Base-by-base conservation (phyloP, 495 filamentous ascomycete species). In the Aspergillus leporis region DNA sequence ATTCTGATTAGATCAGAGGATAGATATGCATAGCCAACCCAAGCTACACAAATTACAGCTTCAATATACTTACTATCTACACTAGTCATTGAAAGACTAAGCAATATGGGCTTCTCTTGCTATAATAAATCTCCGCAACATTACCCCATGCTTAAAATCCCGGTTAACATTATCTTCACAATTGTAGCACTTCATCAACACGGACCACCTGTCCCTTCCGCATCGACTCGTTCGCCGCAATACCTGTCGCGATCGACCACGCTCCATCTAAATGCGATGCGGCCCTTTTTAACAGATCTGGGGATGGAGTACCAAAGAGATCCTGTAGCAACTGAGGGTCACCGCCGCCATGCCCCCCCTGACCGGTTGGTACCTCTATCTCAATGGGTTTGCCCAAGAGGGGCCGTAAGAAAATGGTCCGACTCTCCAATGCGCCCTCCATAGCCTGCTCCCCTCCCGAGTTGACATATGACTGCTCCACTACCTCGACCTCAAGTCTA, bases 211-310 rank as follows among this genome's bases (percentile, higher is more conserved):
- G 74, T 0, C 81, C 82, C 48, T 77, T 84, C 1, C 76, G 74
- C 34, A 85, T 81, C 5, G 82, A 82, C 65, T 66, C 70, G 57
- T 85, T 86, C 6, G 82, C 82, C 25, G 80, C 81, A 60, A 86
- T 82, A 0, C 82, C 83, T 0, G 81, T 84, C 59, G 83, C 36
- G 45, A 86, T 84, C 5, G 80, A 82, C 60, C 76, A 68, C 0
- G 81, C 82, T 3, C 82, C 83, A 56, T 86, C 81, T 10, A 84
- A 61, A 66, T 84, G 80, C 18, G 65, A 67, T 16, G 71, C 71
- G 30, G 71, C 69, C 14, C 71, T 55, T 31, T 65, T 47, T 12
- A 64, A 48, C 25, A 50, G 60, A 59, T 74, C 71, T 0, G 61
- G 49, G 2, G 30, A 53, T 4, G 48, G 58, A 5, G 47, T 59